phyloP scores from a whole-genome alignment of 2,329 filamentous ascomycete genomes.

The Microdochium bolleyi region DNA sequence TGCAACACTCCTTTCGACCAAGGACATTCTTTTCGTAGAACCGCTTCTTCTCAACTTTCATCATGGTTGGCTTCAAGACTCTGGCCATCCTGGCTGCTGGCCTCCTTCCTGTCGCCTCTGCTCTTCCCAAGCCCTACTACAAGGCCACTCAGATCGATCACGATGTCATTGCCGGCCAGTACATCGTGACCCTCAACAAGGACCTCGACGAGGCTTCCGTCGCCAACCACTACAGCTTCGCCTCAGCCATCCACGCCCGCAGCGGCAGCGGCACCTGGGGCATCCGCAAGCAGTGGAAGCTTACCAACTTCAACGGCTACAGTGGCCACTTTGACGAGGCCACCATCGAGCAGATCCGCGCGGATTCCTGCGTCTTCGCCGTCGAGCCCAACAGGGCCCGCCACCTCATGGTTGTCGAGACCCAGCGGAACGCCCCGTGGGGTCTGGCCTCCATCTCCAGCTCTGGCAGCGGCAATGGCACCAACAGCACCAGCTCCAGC shows the following conservation, averaged over 20 bases:
- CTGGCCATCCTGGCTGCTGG: conserved; percentile 2
- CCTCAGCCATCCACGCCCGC: conserved; percentile 2
- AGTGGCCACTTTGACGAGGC: conserved; percentile 2
- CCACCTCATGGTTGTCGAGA: conserved; percentile 5
- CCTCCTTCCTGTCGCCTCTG: neutral
- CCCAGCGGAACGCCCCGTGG: conserved; percentile 16
- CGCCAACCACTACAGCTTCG: conserved; percentile 1
- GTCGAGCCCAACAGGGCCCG: conserved; percentile 22
- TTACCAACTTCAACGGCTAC: conserved; percentile 3
- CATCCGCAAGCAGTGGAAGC: conserved; percentile 1
- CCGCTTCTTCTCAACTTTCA: neutral
- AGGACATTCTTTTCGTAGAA: neutral
- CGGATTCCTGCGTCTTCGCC: conserved; percentile 10
- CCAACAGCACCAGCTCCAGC: conserved; percentile 1
- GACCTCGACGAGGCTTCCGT: neutral
- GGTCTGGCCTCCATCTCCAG: conserved; percentile 18
- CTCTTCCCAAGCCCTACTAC: neutral
- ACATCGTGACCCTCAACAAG: conserved; percentile 3
- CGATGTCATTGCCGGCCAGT: conserved; percentile 3
- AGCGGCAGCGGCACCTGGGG: conserved; percentile 1
- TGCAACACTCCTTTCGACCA: neutral
- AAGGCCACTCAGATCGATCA: neutral
- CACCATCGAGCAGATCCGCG: conserved; percentile 4
- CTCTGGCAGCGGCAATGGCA: conserved; percentile 1
- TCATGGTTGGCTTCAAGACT: conserved; percentile 1